A percentile compares a stretch with the other conserved stretches of the same genome.
Evolutionary conservation across 441 rosid species (phyloP).

Genomic region (Populus tomentosa): DNA sequence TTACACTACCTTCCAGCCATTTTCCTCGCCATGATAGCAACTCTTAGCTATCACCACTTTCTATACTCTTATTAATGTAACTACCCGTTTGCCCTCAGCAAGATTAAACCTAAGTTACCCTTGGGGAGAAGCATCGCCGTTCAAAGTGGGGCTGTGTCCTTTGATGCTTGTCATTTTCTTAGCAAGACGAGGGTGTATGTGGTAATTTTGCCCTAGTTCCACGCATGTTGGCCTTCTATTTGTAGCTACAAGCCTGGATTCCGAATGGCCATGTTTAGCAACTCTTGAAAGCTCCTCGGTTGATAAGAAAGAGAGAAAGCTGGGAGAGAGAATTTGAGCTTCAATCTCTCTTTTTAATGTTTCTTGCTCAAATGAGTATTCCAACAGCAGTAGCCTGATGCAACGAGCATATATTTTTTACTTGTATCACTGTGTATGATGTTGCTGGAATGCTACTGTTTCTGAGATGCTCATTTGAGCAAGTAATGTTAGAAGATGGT

Average conservation of each 20-base stretch:
- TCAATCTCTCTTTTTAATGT: constrained; percentile 39
- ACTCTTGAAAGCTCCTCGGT: neutral
- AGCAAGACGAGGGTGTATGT: neutral
- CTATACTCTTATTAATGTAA: neutral
- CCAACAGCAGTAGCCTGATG: constrained; percentile 39
- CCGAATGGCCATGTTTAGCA: neutral
- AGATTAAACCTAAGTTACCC: neutral
- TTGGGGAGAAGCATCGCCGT: neutral
- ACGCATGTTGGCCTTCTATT: constrained; percentile 2
- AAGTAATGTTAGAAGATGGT: constrained; percentile 53
- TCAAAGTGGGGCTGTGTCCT: neutral
- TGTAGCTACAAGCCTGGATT: neutral
- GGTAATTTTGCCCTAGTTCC: neutral
- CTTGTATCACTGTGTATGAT: neutral
- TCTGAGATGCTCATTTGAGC: constrained; percentile 78
- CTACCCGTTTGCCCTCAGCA: neutral
- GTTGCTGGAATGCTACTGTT: constrained; percentile 14
- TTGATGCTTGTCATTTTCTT: neutral
- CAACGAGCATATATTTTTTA: neutral
- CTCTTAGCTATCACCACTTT: neutral
- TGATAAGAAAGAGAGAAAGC: constrained; percentile 3
- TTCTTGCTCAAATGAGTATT: constrained; percentile 99
- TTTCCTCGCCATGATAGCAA: neutral
- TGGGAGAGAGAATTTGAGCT: neutral
- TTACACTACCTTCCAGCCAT: neutral